These are phyloP conservation scores for Peribolospora baueri DNA, from an alignment of 768 basidiomycete genomes.

Conservation along the genomic window DNA sequence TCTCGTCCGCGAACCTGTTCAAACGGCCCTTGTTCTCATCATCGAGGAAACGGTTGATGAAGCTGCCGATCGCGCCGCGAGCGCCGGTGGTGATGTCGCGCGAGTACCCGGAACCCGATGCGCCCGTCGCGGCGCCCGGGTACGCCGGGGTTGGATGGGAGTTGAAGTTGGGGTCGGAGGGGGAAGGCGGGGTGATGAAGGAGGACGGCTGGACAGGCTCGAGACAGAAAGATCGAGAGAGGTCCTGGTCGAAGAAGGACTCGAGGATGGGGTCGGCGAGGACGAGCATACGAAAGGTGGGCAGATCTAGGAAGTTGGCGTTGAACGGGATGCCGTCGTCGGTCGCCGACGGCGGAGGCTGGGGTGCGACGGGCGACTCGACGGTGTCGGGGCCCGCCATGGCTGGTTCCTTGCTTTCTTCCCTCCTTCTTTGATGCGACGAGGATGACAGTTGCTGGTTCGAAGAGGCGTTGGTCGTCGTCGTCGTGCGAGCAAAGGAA, in stretches of 20 bases:
- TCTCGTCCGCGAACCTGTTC: constrained; percentile 75
- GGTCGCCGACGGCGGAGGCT: no score
- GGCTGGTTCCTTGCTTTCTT: constrained; percentile 19
- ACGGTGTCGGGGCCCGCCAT: constrained; percentile 23
- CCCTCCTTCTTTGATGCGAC: background rate
- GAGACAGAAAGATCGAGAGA: constrained; percentile 65
- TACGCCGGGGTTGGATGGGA: constrained; percentile 15
- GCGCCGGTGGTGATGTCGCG: constrained; percentile 22
- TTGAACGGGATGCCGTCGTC: no score
- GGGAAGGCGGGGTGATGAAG: no score
- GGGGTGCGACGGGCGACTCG: constrained; percentile 26
- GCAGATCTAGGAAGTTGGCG: constrained; percentile 73
- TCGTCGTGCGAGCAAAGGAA: no score
- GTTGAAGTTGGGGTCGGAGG: no score
- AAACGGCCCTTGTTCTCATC: constrained; percentile 75
- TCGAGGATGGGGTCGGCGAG: constrained; percentile 89
- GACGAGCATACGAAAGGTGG: constrained; percentile 97
- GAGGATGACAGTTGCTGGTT: no score
- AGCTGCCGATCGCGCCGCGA: constrained; percentile 35
- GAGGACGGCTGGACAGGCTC: constrained; percentile 25
- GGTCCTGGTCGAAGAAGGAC: constrained; percentile 82
- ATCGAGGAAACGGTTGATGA: constrained; percentile 73
- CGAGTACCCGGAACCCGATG: constrained; percentile 27
- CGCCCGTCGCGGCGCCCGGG: constrained; percentile 36
- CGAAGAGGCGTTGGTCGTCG: no score